Evolutionary conservation across 2,329 filamentous ascomycete species (phyloP).

Genomic region (Arthrobotrys pseudoclavata): DNA sequence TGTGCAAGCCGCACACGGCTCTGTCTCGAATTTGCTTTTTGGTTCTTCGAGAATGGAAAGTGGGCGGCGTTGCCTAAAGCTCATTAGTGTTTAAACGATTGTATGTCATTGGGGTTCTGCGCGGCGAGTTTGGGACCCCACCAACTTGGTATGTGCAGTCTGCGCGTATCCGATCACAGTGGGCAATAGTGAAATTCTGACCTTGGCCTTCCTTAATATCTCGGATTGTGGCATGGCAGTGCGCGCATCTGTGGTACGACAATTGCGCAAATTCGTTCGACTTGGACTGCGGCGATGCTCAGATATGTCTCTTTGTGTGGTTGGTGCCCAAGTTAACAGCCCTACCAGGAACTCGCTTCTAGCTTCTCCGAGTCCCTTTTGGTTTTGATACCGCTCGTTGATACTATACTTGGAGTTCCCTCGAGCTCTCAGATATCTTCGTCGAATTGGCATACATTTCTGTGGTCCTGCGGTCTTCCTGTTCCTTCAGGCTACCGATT

Average conservation of each 20-base stretch:
- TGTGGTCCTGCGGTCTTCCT: not conserved
- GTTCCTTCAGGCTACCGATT: conserved; percentile 20
- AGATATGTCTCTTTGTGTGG: not conserved
- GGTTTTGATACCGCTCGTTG: conserved; percentile 10
- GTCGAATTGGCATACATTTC: not conserved
- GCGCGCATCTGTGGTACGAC: conserved; percentile 10
- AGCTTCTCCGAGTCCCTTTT: conserved; percentile 18
- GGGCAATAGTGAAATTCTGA: conserved; percentile 12
- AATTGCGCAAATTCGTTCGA: conserved; percentile 12
- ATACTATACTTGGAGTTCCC: not conserved
- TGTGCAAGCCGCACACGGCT: conserved; percentile 33
- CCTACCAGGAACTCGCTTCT: conserved; percentile 50
- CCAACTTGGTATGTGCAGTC: conserved; percentile 19
- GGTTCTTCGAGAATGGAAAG: conserved; percentile 18
- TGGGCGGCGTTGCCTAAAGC: conserved; percentile 48
- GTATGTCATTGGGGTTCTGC: conserved; percentile 24
- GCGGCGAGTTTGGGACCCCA: conserved; percentile 40
- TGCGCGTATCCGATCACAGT: not conserved
- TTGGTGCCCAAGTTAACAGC: conserved; percentile 22
- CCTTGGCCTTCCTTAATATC: conserved; percentile 20
- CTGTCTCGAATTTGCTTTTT: conserved; percentile 56
- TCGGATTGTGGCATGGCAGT: conserved; percentile 36
- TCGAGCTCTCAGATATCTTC: conserved; percentile 2
- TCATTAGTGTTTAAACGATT: conserved; percentile 1
- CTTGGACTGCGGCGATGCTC: conserved; percentile 11